These are phyloP conservation scores for Agarophyton chilense DNA, from an alignment of 23 red algal genomes.

Conservation along the genomic window DNA sequence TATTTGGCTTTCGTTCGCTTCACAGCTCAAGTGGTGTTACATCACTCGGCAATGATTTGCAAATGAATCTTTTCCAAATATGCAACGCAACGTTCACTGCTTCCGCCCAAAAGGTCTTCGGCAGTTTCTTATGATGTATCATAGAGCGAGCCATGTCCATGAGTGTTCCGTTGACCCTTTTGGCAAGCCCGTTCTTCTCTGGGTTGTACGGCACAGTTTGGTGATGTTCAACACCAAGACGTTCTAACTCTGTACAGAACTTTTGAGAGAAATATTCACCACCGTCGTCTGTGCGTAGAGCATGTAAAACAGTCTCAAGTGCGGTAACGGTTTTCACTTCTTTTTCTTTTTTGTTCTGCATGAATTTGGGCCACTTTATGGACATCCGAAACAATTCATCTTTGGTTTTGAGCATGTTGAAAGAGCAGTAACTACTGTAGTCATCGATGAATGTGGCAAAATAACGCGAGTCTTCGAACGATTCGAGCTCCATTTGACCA, in stretches of 20 bases:
- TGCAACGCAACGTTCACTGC: conserved; percentile 15
- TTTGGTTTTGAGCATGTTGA: conserved; percentile 31
- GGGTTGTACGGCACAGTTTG: conserved; percentile 17
- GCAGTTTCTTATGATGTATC: conserved; percentile 9
- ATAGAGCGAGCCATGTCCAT: conserved; percentile 22
- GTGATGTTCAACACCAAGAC: conserved; percentile 26
- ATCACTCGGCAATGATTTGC: not conserved
- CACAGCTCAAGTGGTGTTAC: conserved; percentile 4
- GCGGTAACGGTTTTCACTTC: not conserved
- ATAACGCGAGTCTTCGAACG: conserved; percentile 24
- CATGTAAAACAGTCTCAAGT: not conserved
- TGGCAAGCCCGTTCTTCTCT: conserved; percentile 33
- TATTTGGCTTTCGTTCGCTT: not conserved
- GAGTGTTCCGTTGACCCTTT: conserved; percentile 41
- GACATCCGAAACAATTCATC: conserved; percentile 22
- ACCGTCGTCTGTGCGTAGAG: conserved; percentile 39
- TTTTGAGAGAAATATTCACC: conserved; percentile 31
- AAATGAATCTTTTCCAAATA: not conserved
- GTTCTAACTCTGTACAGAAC: not conserved
- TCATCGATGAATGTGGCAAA: conserved; percentile 54
- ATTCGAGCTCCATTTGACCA: not conserved
- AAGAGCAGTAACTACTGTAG: not conserved
- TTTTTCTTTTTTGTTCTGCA: not conserved
- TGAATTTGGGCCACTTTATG: conserved; percentile 8
- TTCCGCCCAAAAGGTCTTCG: not conserved